Base-by-base conservation (phyloP, 2,329 filamentous ascomycete genomes). In the Drechslerella stenobrocha region DNA sequence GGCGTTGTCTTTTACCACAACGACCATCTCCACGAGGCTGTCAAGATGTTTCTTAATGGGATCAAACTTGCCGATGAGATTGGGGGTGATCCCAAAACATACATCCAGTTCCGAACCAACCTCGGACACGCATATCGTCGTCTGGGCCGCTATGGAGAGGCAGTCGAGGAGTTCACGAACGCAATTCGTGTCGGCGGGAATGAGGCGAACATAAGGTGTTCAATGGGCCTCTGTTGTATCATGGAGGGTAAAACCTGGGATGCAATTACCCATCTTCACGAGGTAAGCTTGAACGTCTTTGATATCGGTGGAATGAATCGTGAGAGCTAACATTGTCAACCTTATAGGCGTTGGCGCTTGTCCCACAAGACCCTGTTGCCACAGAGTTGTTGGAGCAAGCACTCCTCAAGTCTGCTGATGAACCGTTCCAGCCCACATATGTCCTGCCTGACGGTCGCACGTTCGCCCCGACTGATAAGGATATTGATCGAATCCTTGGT, bases 1-100 rank as follows among this genome's bases (percentile, higher is more conserved):
- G 95, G 92, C 2, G 86, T 97, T 2, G 90, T 96, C n/a, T 87
- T 90, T 71, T 98, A 96, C 75, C 90, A 97, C 75, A 90, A 96
- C 75, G 86, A 89, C 72, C 83, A 88, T 51, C 83, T 90, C 4
- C 81, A 84, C 64, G 85, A 88, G 22, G 90, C 93, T 0, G 84
- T 89, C 7, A 81, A 84, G 26, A 83, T 91, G 70, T 97, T 98
- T 76, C 81, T 81, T 5, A 83, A 86, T 69, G 89, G 93, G 0
- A 82, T 98, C 15, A 79, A 82, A 47, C 84, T 96, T 53, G 88
- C 90, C 1, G 82, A 85, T 2, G 86, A 92, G 34, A 90, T 95
- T 69, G 87, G 90, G 70, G 87, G 89, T 57, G 89, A 95, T 69
- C 84, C 89, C 0, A 83, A 84, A 47, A 88, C 92, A 0, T 95